phyloP scores from a whole-genome alignment of 2,329 filamentous ascomycete species.

The Trichoderma pleuroti region DNA sequence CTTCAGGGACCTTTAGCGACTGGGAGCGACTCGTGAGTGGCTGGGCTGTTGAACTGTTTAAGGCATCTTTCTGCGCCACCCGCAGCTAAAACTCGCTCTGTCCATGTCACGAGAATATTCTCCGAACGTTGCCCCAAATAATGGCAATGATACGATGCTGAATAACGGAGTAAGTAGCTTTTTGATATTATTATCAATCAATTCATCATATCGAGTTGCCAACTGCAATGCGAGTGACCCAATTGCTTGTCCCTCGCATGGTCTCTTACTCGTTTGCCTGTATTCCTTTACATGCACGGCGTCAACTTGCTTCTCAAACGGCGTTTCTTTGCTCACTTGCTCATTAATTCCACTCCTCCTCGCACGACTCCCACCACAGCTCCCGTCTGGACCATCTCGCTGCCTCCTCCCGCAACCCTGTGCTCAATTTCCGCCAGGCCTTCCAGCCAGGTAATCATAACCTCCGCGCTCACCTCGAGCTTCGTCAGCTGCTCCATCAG shows the following conservation, averaged over 20 bases:
- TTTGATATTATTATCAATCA: background rate
- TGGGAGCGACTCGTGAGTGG: background rate
- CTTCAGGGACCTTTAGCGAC: background rate
- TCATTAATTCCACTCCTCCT: conserved; percentile 73
- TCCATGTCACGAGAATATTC: background rate
- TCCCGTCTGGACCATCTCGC: conserved; percentile 85
- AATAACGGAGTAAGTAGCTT: background rate
- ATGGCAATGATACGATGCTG: background rate
- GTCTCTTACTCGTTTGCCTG: background rate
- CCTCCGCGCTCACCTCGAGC: conserved; percentile 80
- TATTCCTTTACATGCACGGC: background rate
- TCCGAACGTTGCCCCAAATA: background rate
- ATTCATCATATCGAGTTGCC: background rate
- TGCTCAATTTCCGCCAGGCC: conserved; percentile 92
- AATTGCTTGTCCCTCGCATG: background rate
- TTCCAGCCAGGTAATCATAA: conserved; percentile 87
- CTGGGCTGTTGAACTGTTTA: background rate
- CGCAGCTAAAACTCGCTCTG: background rate
- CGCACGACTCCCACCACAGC: conserved; percentile 87
- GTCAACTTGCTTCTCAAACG: background rate
- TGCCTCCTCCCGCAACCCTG: conserved; percentile 80
- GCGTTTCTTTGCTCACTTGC: conserved; percentile 24
- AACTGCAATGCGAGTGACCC: background rate
- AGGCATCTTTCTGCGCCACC: background rate
- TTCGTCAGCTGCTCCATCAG: conserved; percentile 77